Conservation (phyloP, 2,329 filamentous ascomycete genomes). For the Aspergillus fijiensis region DNA sequence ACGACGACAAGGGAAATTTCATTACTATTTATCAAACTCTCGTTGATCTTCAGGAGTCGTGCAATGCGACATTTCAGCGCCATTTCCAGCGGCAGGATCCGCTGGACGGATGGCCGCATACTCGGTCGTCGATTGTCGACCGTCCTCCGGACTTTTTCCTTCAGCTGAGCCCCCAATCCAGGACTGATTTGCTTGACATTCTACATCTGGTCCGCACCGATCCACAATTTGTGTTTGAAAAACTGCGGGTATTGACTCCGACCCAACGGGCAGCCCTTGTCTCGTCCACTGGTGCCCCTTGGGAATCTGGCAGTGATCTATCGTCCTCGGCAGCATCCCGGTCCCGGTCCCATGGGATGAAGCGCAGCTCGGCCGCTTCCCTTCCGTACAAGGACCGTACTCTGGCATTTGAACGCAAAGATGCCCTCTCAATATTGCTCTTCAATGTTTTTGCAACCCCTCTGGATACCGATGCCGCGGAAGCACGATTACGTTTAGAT, state of each 20-base stretch:
- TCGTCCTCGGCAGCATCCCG: conserved; percentile 68
- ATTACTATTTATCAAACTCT: conserved; percentile 46
- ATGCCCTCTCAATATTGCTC: conserved; percentile 79
- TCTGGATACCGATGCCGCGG: conserved; percentile 74
- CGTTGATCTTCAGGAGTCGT: conserved; percentile 46
- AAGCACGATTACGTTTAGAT: conserved; percentile 75
- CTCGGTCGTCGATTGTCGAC: conserved; percentile 41
- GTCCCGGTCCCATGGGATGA: conserved; percentile 50
- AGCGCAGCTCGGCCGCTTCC: conserved; percentile 48
- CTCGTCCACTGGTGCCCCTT: conserved; percentile 72
- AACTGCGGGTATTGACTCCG: conserved; percentile 72
- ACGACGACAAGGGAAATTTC: conserved; percentile 48
- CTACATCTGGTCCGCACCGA: conserved; percentile 80
- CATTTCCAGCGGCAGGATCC: conserved; percentile 37
- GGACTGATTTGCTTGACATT: conserved; percentile 75
- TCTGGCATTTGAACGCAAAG: conserved; percentile 83
- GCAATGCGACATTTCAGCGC: conserved; percentile 35
- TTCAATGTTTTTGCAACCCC: conserved; percentile 89
- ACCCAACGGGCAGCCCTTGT: conserved; percentile 76
- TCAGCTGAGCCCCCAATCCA: conserved; percentile 72
- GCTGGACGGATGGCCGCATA: conserved; percentile 29
- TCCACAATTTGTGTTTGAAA: conserved; percentile 80
- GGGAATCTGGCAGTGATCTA: conserved; percentile 76
- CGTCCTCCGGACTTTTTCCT: conserved; percentile 46
- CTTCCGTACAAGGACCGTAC: conserved; percentile 75